Conservation (phyloP, 2,329 filamentous ascomycete genomes). For the Beauveria bassiana region DNA sequence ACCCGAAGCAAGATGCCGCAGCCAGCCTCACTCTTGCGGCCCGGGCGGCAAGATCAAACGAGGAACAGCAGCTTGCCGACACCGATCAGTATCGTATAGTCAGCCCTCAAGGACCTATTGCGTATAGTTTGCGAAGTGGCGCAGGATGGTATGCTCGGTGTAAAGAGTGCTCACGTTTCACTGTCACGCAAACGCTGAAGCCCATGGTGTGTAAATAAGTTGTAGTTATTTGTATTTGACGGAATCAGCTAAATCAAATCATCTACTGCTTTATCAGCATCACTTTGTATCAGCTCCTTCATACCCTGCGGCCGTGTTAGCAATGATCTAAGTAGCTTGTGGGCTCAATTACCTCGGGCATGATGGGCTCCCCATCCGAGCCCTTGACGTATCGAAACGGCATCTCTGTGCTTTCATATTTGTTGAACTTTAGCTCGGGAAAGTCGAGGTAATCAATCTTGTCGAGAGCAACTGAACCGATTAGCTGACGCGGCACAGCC, state of each 20-base stretch:
- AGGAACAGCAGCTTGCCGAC: background rate
- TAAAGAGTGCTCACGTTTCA: background rate
- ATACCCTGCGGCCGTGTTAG: slow-evolving; percentile 58
- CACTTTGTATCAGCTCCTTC: slow-evolving; percentile 86
- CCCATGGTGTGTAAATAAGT: background rate
- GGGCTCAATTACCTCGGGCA: slow-evolving; percentile 68
- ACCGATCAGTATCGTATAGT: background rate
- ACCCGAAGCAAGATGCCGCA: background rate
- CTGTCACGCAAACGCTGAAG: background rate
- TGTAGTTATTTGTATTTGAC: background rate
- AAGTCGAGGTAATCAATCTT: slow-evolving; percentile 78
- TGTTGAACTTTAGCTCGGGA: slow-evolving; percentile 81
- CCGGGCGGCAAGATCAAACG: background rate
- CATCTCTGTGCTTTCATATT: slow-evolving; percentile 94
- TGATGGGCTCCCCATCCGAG: slow-evolving; percentile 68
- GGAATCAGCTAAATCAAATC: slow-evolving; percentile 58
- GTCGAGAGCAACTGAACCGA: slow-evolving; percentile 58
- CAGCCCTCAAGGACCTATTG: background rate
- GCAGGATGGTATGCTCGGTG: background rate
- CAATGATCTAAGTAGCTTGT: background rate
- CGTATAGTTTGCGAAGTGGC: background rate
- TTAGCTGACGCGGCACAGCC: slow-evolving; percentile 11
- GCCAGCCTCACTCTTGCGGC: background rate
- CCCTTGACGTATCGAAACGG: slow-evolving; percentile 90
- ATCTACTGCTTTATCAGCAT: slow-evolving; percentile 85